Conservation (phyloP, 2,329 filamentous ascomycete species). For the Apiospora aurea region DNA sequence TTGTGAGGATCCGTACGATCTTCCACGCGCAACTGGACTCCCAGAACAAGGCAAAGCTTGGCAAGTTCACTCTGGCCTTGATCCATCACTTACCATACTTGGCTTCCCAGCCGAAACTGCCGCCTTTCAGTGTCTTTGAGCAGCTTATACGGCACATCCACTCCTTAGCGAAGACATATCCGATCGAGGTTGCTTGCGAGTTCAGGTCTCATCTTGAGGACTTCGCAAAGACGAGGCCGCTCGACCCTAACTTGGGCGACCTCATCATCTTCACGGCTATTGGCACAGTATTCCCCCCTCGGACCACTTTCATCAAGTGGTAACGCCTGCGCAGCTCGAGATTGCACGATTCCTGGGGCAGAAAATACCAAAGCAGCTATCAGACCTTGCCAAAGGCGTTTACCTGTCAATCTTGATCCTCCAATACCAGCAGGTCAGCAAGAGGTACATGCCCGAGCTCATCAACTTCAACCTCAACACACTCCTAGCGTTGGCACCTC, state of each 20-base stretch:
- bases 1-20: constrained; percentile 90
- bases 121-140: constrained; percentile 75
- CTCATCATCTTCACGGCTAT: constrained; percentile 84
- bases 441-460: constrained; percentile 88
- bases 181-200: constrained; percentile 76
- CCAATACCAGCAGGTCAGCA: constrained; percentile 83
- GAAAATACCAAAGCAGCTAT: constrained; percentile 68
- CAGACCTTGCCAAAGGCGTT: constrained; percentile 75
- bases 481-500: constrained; percentile 70
- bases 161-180: constrained; percentile 86
- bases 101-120: constrained; percentile 49
- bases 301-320: constrained; percentile 95
- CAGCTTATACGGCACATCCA: constrained; percentile 88
- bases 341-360: constrained; percentile 85
- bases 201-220: constrained; percentile 77
- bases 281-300: constrained; percentile 90
- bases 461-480: constrained; percentile 83
- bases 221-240: constrained; percentile 56
- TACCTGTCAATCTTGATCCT: constrained; percentile 82
- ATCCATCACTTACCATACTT: constrained; percentile 67
- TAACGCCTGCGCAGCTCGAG: constrained; percentile 87
- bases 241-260: constrained; percentile 71
- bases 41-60: constrained; percentile 84
- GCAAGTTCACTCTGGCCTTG: constrained; percentile 70
- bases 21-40: constrained; percentile 87